Base-by-base conservation (phyloP, 78 protist species). In the Planoprotostelium fungivorum region DNA sequence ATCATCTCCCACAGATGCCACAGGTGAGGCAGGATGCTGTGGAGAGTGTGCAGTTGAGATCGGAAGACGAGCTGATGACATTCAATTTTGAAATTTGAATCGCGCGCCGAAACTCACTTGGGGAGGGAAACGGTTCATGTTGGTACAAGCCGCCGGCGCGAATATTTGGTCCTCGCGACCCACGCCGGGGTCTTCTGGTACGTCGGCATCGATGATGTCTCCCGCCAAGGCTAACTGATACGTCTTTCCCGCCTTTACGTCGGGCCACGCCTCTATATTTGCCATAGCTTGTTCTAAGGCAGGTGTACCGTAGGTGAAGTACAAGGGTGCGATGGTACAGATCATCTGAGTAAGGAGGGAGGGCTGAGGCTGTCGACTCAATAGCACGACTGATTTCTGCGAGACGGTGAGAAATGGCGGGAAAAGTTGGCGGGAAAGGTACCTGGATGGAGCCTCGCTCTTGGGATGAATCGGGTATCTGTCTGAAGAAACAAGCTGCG, bases 1-100 rank as follows among this genome's bases (percentile, higher is more conserved):
- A 94, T 94, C 37, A 94, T 84, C 87, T 96, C 96, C 97, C 97
- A 96, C 1, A 92, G 91, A 86, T 63, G 87, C 96, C 95, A 93
- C 35, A 95, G 84, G 36, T 93, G 73, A 51, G 73, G 73, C 16
- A 51, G 73, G 5, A 51, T 51, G 73, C 73, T 51, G 31, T 51
- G 73, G 31, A 51, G 16, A 16, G 31, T 51, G 31, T 16, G 16
- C 16, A 51, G 16, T 51, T 51, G 73, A 16, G 73, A 51, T 51
- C 16, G 73, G 16, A 51, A 51, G 16, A 25, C 5, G 73, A 25
- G 5, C 73, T 51, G n/a, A n/a, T n/a, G n/a, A n/a, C n/a, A n/a
- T n/a, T n/a, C n/a, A n/a, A n/a, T n/a, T n/a, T n/a, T n/a, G n/a
- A n/a, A n/a, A n/a, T n/a, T n/a, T n/a, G n/a, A n/a, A n/a, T n/a